These are phyloP conservation scores for Endocalyx cinctus DNA, from an alignment of 2,329 filamentous ascomycete species.

Conservation along the genomic window DNA sequence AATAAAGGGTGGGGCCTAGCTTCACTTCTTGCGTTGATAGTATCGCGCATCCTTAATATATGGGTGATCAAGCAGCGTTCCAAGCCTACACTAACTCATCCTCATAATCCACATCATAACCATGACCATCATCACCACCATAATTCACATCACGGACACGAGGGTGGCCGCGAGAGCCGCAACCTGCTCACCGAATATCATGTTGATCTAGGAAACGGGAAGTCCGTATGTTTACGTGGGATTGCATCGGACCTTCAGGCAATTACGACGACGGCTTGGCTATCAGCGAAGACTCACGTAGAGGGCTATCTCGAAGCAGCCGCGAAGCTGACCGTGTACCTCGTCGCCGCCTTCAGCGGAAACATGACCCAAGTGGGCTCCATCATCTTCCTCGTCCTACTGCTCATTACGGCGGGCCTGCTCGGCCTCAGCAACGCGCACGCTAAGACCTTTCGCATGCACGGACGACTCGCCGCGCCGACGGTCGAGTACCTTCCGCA, in stretches of 20 bases:
- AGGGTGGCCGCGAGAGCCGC: conserved; percentile 9
- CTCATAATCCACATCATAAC: conserved; percentile 12
- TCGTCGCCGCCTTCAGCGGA: conserved; percentile 49
- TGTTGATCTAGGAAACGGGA: conserved; percentile 47
- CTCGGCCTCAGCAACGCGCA: conserved; percentile 51
- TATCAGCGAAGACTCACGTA: conserved; percentile 44
- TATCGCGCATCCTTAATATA: conserved; percentile 52
- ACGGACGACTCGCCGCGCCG: conserved; percentile 41
- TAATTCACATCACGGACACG: neutral
- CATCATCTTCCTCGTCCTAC: conserved; percentile 44
- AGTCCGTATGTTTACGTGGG: conserved; percentile 50
- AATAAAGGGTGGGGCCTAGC: conserved; percentile 47
- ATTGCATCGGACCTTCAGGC: conserved; percentile 52
- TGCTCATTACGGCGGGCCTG: conserved; percentile 48
- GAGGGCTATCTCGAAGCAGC: conserved; percentile 49
- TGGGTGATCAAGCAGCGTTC: conserved; percentile 50
- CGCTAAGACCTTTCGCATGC: conserved; percentile 43
- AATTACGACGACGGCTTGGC: conserved; percentile 53
- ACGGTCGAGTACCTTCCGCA: conserved; percentile 21
- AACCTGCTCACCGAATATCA: conserved; percentile 40
- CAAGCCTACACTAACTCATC: no score
- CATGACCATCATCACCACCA: conserved; percentile 9
- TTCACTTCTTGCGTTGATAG: conserved; percentile 44
- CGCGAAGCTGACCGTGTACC: conserved; percentile 54
- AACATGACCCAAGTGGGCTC: conserved; percentile 51